Evolutionary conservation across 2,329 filamentous ascomycete genomes (phyloP).

Genomic region (Sarocladium kiliense): DNA sequence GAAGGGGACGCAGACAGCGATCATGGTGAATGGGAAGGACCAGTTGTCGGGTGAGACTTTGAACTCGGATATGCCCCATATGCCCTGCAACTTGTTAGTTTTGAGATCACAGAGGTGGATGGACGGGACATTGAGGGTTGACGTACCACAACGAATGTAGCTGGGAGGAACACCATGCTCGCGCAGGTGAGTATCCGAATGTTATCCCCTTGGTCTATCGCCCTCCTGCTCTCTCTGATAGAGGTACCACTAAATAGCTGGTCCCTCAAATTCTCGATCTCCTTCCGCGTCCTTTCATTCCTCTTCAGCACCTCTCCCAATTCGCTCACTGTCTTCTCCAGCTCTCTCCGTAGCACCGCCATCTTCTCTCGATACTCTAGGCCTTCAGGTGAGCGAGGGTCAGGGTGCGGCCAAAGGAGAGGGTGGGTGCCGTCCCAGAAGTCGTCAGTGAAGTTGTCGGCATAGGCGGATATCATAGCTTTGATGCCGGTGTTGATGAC

Average conservation of each 20-base stretch:
- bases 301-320: constrained; percentile 40
- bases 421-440: constrained; percentile 53
- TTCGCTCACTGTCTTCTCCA: constrained; percentile 46
- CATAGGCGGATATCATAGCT: constrained; percentile 51
- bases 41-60: constrained; percentile 35
- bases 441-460: constrained; percentile 51
- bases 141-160: constrained; percentile 54
- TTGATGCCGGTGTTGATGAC: constrained; percentile 56
- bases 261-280: constrained; percentile 52
- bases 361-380: constrained; percentile 42
- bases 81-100: constrained; percentile 27
- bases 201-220: constrained; percentile 59
- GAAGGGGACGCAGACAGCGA: constrained; percentile 52
- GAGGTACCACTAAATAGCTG: constrained; percentile 60
- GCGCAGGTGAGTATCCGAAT: constrained; percentile 56
- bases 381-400: constrained; percentile 26
- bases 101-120: neutral
- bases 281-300: constrained; percentile 48
- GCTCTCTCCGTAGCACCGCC: constrained; percentile 37
- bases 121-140: neutral
- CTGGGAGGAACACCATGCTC: constrained; percentile 55
- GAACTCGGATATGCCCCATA: constrained; percentile 50
- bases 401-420: constrained; percentile 46
- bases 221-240: constrained; percentile 55
- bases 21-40: constrained; percentile 54